Evolutionary conservation across 257 asterid genomes (phyloP).

Genomic region (Nicotiana paniculata): DNA sequence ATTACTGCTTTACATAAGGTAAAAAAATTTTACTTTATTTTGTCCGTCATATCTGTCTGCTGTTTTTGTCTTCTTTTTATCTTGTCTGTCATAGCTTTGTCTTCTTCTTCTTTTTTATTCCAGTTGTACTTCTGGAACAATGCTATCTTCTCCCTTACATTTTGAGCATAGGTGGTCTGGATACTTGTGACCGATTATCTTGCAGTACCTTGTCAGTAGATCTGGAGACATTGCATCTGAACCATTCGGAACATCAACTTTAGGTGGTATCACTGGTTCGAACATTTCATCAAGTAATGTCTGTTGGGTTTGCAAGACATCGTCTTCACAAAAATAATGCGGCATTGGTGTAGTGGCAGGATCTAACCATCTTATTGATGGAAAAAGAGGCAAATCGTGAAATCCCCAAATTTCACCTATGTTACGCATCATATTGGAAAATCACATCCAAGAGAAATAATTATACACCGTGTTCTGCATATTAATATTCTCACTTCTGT

Average conservation of each 20-base stretch:
- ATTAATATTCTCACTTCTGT: not conserved
- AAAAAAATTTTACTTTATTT: too few relatives aligned
- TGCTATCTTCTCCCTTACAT: too few relatives aligned
- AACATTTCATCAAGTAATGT: not conserved
- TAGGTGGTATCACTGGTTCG: not conserved
- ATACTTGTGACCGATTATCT: too few relatives aligned
- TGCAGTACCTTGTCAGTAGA: too few relatives aligned
- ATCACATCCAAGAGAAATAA: not conserved
- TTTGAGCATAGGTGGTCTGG: too few relatives aligned
- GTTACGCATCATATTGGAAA: not conserved
- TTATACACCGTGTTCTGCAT: not conserved
- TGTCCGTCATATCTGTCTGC: too few relatives aligned
- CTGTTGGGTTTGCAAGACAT: not conserved
- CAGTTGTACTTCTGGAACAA: too few relatives aligned
- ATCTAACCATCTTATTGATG: not conserved
- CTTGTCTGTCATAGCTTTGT: too few relatives aligned
- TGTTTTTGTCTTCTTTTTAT: too few relatives aligned
- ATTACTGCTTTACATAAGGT: not conserved
- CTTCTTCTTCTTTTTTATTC: too few relatives aligned
- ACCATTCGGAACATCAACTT: not conserved
- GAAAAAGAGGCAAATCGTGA: not conserved
- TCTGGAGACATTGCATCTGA: not conserved
- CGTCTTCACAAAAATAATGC: not conserved
- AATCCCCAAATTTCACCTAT: not conserved
- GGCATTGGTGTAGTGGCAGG: not conserved